Evolutionary conservation across 371 early-diverging fungal species (phyloP), one percentile per base, ranked within the genome.

Genomic region (Coelomomyces lativittatus): DNA sequence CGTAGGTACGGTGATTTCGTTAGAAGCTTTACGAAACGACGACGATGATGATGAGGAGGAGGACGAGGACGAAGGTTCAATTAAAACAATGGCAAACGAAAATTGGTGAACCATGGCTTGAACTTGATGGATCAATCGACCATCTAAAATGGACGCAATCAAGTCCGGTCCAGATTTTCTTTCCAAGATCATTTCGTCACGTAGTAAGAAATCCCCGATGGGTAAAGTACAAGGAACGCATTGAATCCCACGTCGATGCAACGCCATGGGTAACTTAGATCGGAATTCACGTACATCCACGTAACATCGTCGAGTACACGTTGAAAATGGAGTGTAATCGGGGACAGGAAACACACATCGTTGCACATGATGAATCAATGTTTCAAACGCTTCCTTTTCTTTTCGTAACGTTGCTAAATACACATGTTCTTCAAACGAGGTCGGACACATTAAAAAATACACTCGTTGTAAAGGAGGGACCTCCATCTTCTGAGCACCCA

Each of bases 281-380:
- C 93, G 73, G 53, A 97, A 90, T 57, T 98, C 98, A 47, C 98
- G 81, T 51, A 85, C 71, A 58, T 98, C 98, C 0, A 96, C 88
- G 36, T 17, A 19, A 17, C 19, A 19, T 21, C 6, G 36, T 21
- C 36, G 49, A 46, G 31, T 10, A 21, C 40, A 28, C 39, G 39
- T 21, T 41, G n/a, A 21, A 41, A 4, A n/a, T 37, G 43, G 38
- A 6, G 4, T n/a, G 43, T 33, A 39, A 39, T 41, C 39, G 35
- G 17, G 43, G 80, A 33, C 80, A 79, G 11, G 74, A 79, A 19
- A 64, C 40, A 14, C 80, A 51, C 3, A 70, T 66, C 53, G 67
- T 76, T 44, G 30, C 30, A 25, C 90, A 47, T 88, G 87, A 9
- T 74, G 63, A 50, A 98, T 96, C 17, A 98, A 55, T 33, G 63